These are phyloP conservation scores for Canna indica DNA, from an alignment of 176 grass and related monocot genomes.

Conservation along the genomic window DNA sequence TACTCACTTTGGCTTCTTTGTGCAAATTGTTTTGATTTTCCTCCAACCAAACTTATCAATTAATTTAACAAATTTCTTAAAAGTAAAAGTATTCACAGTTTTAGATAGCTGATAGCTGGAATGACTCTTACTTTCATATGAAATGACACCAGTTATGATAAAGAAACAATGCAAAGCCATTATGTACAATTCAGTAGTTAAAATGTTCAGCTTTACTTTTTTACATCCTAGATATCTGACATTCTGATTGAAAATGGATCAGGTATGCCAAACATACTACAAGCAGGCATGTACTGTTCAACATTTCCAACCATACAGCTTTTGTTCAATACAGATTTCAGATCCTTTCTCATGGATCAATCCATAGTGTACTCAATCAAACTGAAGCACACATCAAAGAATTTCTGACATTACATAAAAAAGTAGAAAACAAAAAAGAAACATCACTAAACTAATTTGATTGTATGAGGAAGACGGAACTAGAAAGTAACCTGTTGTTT, in stretches of 20 bases:
- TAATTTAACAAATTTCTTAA: too few species aligned
- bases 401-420: not conserved
- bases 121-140: not conserved
- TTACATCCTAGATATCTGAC: not conserved
- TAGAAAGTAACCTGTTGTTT: conserved; percentile 61
- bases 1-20: too few species aligned
- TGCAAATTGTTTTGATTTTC: too few species aligned
- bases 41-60: too few species aligned
- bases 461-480: not conserved
- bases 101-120: too few species aligned
- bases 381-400: not conserved
- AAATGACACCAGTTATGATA: not conserved
- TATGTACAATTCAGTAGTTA: not conserved
- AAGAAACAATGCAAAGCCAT: not conserved
- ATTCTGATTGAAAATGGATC: not conserved
- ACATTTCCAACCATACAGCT: not conserved
- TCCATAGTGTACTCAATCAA: not conserved
- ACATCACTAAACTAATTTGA: not conserved
- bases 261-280: not conserved
- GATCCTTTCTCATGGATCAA: not conserved
- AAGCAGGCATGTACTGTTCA: not conserved
- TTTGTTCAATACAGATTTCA: not conserved
- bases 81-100: too few species aligned
- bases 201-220: not conserved
- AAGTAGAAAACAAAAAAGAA: not conserved